These are phyloP conservation scores for Cytospora schulzeri DNA, from an alignment of 2,329 filamentous ascomycete genomes.

Conservation along the genomic window DNA sequence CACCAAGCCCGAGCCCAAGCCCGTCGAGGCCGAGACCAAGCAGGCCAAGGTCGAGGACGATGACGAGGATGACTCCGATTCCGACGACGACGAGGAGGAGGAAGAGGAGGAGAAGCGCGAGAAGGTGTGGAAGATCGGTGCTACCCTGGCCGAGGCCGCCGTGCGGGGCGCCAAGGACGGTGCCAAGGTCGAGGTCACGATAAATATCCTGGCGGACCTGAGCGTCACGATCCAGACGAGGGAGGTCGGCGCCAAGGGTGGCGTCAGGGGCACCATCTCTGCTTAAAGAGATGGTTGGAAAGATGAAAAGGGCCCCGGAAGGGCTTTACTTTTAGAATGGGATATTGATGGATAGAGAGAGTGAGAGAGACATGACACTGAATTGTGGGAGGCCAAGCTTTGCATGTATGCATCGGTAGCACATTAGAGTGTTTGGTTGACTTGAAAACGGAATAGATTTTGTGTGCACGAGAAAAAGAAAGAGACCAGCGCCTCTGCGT, in stretches of 20 bases:
- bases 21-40: constrained; percentile 60
- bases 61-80: constrained; percentile 67
- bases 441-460: constrained; percentile 5
- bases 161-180: constrained; percentile 84
- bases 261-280: constrained; percentile 63
- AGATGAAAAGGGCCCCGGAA: too few relatives aligned
- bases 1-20: constrained; percentile 80
- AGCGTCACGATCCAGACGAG: constrained; percentile 77
- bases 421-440: constrained; percentile 22
- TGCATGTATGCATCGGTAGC: constrained; percentile 21
- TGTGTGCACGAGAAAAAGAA: not conserved
- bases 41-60: constrained; percentile 62
- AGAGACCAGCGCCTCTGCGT: not conserved
- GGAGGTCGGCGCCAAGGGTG: constrained; percentile 85
- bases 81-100: constrained; percentile 67
- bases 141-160: constrained; percentile 80
- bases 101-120: constrained; percentile 86
- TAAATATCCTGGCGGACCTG: constrained; percentile 83
- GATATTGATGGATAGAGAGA: not conserved
- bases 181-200: constrained; percentile 88
- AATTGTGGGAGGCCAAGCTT: not conserved
- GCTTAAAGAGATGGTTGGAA: constrained; percentile 31
- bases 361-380: not conserved
- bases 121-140: constrained; percentile 89
- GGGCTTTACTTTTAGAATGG: not conserved